phyloP scores from a whole-genome alignment of 2,329 filamentous ascomycete species.

The Apiospora sp. region DNA sequence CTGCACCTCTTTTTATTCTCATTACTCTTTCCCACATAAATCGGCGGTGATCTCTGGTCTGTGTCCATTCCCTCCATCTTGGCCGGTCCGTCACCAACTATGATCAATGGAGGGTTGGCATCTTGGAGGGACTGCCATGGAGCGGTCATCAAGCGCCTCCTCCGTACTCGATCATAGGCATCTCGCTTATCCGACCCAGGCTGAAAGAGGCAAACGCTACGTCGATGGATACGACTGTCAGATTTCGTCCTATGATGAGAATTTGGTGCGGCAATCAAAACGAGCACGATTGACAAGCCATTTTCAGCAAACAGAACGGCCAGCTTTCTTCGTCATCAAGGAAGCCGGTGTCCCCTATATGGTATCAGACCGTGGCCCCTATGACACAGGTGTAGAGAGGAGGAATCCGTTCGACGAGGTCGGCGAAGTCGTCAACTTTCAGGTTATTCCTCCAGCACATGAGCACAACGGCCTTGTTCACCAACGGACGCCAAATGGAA shows the following conservation, averaged over 20 bases:
- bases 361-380: background rate
- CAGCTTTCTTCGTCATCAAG: slow-evolving; percentile 45
- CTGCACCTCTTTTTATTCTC: background rate
- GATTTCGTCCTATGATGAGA: slow-evolving; percentile 37
- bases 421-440: background rate
- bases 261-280: slow-evolving; percentile 47
- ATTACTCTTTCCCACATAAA: background rate
- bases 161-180: slow-evolving; percentile 34
- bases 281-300: slow-evolving; percentile 33
- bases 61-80: slow-evolving; percentile 24
- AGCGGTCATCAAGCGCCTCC: slow-evolving; percentile 44
- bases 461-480: background rate
- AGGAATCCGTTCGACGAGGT: background rate
- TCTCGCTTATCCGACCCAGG: slow-evolving; percentile 37
- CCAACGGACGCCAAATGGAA: background rate
- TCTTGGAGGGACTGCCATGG: slow-evolving; percentile 44
- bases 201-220: slow-evolving; percentile 49
- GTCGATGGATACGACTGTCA: slow-evolving; percentile 46
- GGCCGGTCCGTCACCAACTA: slow-evolving; percentile 34
- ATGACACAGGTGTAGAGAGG: slow-evolving; percentile 7
- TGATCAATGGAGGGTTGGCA: slow-evolving; percentile 47
- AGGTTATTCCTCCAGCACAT: background rate
- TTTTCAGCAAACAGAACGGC: slow-evolving; percentile 30
- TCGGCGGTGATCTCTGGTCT: slow-evolving; percentile 3
- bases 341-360: slow-evolving; percentile 31